Evolutionary conservation across 192 early-diverging fungal species (phyloP).

Genomic region (Coemansia sp.): DNA sequence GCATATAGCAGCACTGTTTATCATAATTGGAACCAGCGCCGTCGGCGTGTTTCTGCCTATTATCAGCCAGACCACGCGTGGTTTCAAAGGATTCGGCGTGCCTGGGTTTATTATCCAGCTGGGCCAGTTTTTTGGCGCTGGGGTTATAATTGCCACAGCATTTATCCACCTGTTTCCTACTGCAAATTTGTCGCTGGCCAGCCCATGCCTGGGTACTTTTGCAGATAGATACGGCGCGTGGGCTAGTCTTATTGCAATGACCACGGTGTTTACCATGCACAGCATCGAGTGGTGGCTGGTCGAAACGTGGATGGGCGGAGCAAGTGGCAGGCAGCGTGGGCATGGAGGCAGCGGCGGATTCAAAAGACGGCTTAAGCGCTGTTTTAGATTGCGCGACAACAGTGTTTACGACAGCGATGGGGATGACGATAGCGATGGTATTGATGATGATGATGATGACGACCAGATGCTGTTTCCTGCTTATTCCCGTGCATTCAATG

Average conservation of each 20-base stretch:
- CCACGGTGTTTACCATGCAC: slow-evolving; percentile 63
- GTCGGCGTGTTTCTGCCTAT: slow-evolving; percentile 58
- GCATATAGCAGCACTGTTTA: slow-evolving; percentile 58
- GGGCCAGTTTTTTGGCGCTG: slow-evolving; percentile 63
- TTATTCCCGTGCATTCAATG: slow-evolving; percentile 22
- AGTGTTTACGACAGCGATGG: neutral
- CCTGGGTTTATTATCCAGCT: slow-evolving; percentile 47
- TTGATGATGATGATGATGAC: slow-evolving; percentile 12
- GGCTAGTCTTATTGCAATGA: slow-evolving; percentile 61
- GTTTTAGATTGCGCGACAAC: neutral
- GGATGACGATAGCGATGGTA: neutral
- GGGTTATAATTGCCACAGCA: slow-evolving; percentile 70
- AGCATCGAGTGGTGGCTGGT: slow-evolving; percentile 60
- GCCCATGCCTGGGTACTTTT: slow-evolving; percentile 56
- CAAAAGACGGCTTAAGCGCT: neutral
- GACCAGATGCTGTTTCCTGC: slow-evolving; percentile 14
- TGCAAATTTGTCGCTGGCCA: slow-evolving; percentile 56
- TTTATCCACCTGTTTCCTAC: slow-evolving; percentile 73
- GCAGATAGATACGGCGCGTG: slow-evolving; percentile 52
- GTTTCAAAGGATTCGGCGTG: slow-evolving; percentile 17
- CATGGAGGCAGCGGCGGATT: neutral
- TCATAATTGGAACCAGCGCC: slow-evolving; percentile 58
- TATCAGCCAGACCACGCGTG: slow-evolving; percentile 35
- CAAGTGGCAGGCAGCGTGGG: neutral
- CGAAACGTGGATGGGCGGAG: slow-evolving; percentile 24